A percentile compares a stretch with the other conserved stretches of the same genome.
Conservation (phyloP, 768 basidiomycete genomes). For the Dioszegia crocea region DNA sequence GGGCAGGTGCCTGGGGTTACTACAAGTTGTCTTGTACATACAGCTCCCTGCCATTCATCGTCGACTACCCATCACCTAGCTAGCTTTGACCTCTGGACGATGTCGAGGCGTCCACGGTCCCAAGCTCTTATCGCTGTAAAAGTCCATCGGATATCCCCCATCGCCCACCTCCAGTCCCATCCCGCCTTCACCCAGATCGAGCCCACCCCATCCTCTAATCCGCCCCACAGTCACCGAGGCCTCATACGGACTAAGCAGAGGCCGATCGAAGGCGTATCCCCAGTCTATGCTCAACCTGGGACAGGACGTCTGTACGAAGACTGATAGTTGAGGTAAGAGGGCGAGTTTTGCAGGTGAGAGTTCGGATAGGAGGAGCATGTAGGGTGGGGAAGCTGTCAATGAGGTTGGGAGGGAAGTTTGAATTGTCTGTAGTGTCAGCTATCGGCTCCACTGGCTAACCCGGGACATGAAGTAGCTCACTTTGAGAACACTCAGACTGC, state of each 20-base stretch:
- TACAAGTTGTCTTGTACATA: no score
- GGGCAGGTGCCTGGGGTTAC: no score
- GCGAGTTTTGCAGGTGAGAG: slow-evolving; percentile 91
- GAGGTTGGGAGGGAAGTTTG: slow-evolving; percentile 13
- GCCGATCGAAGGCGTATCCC: slow-evolving; percentile 91
- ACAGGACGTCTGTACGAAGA: slow-evolving; percentile 94
- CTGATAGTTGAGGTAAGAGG: slow-evolving; percentile 72
- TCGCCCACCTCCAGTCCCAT: slow-evolving; percentile 32
- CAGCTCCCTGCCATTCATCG: no score
- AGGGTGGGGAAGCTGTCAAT: slow-evolving; percentile 44
- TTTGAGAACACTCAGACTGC: slow-evolving; percentile 81
- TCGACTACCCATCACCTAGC: background rate
- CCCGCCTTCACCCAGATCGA: slow-evolving; percentile 11
- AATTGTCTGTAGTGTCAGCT: slow-evolving; percentile 8
- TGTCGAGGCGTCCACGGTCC: slow-evolving; percentile 50
- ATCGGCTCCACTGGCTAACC: slow-evolving; percentile 8
- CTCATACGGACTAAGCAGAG: slow-evolving; percentile 89
- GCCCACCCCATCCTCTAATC: slow-evolving; percentile 61
- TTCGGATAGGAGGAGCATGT: slow-evolving; percentile 89
- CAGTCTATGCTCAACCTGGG: slow-evolving; percentile 96
- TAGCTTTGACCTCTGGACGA: slow-evolving; percentile 6
- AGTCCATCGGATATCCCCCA: slow-evolving; percentile 89
- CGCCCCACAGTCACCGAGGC: slow-evolving; percentile 76
- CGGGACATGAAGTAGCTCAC: slow-evolving; percentile 46
- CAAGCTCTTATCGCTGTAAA: slow-evolving; percentile 57